A percentile compares a stretch with the other conserved stretches of the same genome.
phyloP scores from a whole-genome alignment of 768 basidiomycete species.

The Termitomyces heimii region DNA sequence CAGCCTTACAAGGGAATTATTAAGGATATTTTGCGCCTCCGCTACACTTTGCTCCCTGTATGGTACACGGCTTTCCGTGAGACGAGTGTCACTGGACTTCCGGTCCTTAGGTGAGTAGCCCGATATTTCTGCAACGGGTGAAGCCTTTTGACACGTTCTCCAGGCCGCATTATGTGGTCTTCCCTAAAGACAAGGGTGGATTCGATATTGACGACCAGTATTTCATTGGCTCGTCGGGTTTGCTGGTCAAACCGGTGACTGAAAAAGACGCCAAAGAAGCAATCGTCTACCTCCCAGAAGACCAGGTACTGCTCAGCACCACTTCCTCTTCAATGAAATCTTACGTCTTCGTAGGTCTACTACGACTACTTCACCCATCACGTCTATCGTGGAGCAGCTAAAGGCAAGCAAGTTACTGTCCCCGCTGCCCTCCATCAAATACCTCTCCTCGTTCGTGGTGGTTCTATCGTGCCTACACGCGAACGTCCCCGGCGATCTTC shows the following conservation, averaged over 20 bases:
- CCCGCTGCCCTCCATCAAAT: slow-evolving; percentile 73
- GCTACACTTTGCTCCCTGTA: slow-evolving; percentile 83
- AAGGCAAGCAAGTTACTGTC: slow-evolving; percentile 69
- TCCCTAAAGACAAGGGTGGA: slow-evolving; percentile 84
- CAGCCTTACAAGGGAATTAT: slow-evolving; percentile 86
- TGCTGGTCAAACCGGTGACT: slow-evolving; percentile 90
- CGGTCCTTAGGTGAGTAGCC: slow-evolving; percentile 65
- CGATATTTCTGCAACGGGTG: neutral
- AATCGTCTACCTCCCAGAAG: slow-evolving; percentile 80
- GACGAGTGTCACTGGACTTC: slow-evolving; percentile 73
- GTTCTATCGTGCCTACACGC: slow-evolving; percentile 83
- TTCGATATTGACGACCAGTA: slow-evolving; percentile 93
- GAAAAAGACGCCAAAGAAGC: slow-evolving; percentile 62
- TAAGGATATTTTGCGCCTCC: slow-evolving; percentile 68
- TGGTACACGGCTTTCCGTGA: slow-evolving; percentile 99
- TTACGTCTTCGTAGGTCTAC: slow-evolving; percentile 54
- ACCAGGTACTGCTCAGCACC: slow-evolving; percentile 44
- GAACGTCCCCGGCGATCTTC: slow-evolving; percentile 85
- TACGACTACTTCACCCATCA: slow-evolving; percentile 85
- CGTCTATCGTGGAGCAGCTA: slow-evolving; percentile 59
- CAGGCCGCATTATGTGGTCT: slow-evolving; percentile 93
- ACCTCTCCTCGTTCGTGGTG: slow-evolving; percentile 86
- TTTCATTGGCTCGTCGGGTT: slow-evolving; percentile 81
- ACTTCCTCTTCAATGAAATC: neutral
- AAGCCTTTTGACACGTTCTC: neutral